Evolutionary conservation across 495 filamentous ascomycete species (phyloP).

Genomic region (Lophiostoma macrostomum): DNA sequence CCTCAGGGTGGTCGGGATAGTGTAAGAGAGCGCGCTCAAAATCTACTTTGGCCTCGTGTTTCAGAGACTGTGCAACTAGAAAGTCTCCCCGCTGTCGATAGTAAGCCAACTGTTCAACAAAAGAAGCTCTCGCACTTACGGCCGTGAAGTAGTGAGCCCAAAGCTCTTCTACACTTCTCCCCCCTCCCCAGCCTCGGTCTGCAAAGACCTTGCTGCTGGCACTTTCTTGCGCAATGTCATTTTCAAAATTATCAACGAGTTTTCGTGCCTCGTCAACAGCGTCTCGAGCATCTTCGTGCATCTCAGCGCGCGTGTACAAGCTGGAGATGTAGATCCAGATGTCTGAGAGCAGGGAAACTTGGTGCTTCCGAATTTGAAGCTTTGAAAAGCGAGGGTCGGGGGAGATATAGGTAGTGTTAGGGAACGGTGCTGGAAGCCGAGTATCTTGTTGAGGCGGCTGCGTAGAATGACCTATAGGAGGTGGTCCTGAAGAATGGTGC

Average conservation of each 20-base stretch:
- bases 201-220: constrained; percentile 50
- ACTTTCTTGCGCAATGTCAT: constrained; percentile 51
- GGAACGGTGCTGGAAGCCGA: constrained; percentile 48
- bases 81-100: constrained; percentile 62
- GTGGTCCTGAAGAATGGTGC: constrained; percentile 44
- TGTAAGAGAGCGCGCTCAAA: constrained; percentile 79
- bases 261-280: constrained; percentile 79
- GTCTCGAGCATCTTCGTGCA: constrained; percentile 71
- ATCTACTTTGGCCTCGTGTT: constrained; percentile 63
- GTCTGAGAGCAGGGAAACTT: constrained; percentile 56
- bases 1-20: constrained; percentile 70
- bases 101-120: constrained; percentile 36
- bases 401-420: constrained; percentile 22
- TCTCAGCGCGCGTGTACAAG: constrained; percentile 77
- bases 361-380: constrained; percentile 39
- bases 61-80: constrained; percentile 56
- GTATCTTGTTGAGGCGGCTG: constrained; percentile 54
- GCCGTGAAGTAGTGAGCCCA: constrained; percentile 78
- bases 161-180: constrained; percentile 72
- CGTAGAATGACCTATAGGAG: constrained; percentile 46
- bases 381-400: constrained; percentile 34
- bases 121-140: constrained; percentile 44
- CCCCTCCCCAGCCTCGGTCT: constrained; percentile 67
- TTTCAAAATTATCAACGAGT: constrained; percentile 56
- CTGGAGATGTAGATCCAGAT: constrained; percentile 88